Conservation (phyloP, 1,284 basidiomycete species). For the Microbotryomycetes sp. region DNA sequence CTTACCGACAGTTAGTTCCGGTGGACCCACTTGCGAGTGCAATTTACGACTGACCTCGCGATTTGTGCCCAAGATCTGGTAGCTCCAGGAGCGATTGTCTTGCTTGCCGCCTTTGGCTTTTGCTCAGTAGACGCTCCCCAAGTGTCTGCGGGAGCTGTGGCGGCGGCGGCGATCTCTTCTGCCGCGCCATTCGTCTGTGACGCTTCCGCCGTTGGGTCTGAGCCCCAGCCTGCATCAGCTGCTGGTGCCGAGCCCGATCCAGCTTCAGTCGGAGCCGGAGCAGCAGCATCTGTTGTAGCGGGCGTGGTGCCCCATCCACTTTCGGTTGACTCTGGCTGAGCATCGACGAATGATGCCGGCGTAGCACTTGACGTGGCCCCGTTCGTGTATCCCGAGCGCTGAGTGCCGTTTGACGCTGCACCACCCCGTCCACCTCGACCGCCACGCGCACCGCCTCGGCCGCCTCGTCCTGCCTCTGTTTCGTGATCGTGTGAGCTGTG, state of each 20-base stretch:
- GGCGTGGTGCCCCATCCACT: too few species aligned
- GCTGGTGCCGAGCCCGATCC: neutral
- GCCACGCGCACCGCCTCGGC: conserved; percentile 56
- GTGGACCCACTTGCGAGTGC: neutral
- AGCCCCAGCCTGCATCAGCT: neutral
- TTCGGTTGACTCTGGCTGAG: neutral
- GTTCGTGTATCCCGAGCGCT: conserved; percentile 21
- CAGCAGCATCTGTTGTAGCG: conserved; percentile 1
- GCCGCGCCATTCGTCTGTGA: conserved; percentile 8
- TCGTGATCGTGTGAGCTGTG: neutral
- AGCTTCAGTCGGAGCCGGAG: neutral
- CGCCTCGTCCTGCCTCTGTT: conserved; percentile 11
- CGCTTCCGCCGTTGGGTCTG: neutral
- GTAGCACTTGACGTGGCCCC: conserved; percentile 12
- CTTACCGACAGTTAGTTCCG: neutral
- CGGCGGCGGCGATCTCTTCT: conserved; percentile 11
- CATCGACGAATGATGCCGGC: conserved; percentile 19
- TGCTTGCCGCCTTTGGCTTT: conserved; percentile 11
- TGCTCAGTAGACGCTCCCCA: conserved; percentile 10
- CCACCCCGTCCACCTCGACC: conserved; percentile 56
- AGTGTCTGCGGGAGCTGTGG: neutral
- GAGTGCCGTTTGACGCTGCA: conserved; percentile 47
- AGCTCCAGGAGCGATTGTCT: conserved; percentile 24
- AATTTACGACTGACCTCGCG: conserved; percentile 19
- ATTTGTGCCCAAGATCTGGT: conserved; percentile 36